A percentile compares a stretch with the other conserved stretches of the same genome.
phyloP scores from a whole-genome alignment of 1,284 basidiomycete species.

The Tetrapyrgos nigripes region DNA sequence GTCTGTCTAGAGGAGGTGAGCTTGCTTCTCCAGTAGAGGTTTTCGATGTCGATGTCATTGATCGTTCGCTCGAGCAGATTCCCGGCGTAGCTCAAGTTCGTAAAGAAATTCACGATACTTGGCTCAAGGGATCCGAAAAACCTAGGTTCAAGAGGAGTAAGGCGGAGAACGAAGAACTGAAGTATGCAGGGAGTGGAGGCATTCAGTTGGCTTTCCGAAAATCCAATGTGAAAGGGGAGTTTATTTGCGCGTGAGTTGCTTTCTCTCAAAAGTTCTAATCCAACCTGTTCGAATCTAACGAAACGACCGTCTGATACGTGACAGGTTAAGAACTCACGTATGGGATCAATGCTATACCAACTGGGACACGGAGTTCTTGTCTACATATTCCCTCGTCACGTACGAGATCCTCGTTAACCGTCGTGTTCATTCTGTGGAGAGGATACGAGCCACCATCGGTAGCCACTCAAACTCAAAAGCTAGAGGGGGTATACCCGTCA shows the following conservation, averaged over 20 bases:
- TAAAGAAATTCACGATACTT: conserved; percentile 36
- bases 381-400: conserved; percentile 4
- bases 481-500: conserved; percentile 35
- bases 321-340: neutral
- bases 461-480: neutral
- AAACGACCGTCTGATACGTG: neutral
- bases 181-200: neutral
- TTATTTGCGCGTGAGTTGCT: no score
- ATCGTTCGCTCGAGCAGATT: no score
- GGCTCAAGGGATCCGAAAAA: no score
- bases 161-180: neutral
- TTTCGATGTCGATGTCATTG: no score
- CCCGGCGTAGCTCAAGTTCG: conserved; percentile 37
- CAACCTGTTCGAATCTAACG: no score
- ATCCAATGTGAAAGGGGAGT: no score
- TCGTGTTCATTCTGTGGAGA: conserved; percentile 1
- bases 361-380: conserved; percentile 4
- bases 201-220: conserved; percentile 9
- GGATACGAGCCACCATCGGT: neutral
- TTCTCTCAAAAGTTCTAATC: no score
- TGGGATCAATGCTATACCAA: neutral
- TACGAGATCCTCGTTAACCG: conserved; percentile 9
- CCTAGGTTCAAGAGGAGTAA: no score
- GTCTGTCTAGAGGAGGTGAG: conserved; percentile 37
- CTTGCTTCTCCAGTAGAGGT: neutral